phyloP scores from a whole-genome alignment of 495 filamentous ascomycete species.

The Hypoxylon cercidicola region DNA sequence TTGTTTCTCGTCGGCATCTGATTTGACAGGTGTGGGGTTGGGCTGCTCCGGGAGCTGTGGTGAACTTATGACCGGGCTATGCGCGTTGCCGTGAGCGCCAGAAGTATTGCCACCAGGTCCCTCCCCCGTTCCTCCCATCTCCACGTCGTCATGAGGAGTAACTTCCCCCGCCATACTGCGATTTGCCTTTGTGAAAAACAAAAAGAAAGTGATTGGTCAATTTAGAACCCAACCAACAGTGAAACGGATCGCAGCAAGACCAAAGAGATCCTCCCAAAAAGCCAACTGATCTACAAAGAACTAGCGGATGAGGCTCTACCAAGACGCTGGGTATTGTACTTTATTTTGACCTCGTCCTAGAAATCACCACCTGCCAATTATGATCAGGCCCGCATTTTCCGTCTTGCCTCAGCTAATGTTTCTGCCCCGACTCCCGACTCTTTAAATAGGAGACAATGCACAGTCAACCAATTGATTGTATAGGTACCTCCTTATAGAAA shows the following conservation, averaged over 20 bases:
- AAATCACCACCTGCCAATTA: slow-evolving; percentile 11
- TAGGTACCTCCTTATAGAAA: too few species aligned
- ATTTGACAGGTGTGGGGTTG: slow-evolving; percentile 27
- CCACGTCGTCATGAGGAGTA: slow-evolving; percentile 24
- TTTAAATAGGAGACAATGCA: too few species aligned
- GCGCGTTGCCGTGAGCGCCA: slow-evolving; percentile 19
- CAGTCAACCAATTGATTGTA: too few species aligned
- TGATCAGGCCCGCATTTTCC: slow-evolving; percentile 22
- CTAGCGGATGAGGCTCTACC: not conserved
- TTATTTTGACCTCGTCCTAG: slow-evolving; percentile 13
- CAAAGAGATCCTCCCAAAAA: too few species aligned
- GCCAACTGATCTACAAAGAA: too few species aligned
- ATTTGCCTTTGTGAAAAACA: slow-evolving; percentile 18
- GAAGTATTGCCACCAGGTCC: slow-evolving; percentile 14
- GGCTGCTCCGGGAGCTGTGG: slow-evolving; percentile 11
- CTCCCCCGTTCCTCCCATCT: slow-evolving; percentile 33
- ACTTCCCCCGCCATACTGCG: slow-evolving; percentile 18
- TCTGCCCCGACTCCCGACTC: not conserved
- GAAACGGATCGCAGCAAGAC: too few species aligned
- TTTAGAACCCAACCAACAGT: not conserved
- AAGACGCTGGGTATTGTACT: not conserved
- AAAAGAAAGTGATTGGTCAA: slow-evolving; percentile 33
- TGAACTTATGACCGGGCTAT: slow-evolving; percentile 2
- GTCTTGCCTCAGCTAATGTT: not conserved
- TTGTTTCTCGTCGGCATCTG: slow-evolving; percentile 34